Evolutionary conservation across 2,329 filamentous ascomycete genomes (phyloP).

Genomic region (Verticillium albo-atrum): DNA sequence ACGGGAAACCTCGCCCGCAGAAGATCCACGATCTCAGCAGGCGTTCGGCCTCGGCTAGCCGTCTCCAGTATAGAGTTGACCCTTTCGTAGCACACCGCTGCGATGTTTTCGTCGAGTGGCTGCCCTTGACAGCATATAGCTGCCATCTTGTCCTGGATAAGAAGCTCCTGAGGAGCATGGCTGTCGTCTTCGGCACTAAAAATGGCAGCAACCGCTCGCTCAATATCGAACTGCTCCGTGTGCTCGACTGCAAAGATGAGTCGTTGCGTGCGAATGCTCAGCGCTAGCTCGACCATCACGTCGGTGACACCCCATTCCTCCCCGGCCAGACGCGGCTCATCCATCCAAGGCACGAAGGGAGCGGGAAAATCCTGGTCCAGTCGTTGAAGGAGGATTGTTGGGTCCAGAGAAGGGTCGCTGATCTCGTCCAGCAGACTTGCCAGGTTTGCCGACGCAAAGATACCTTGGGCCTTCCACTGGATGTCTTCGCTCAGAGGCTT

Average conservation of each 20-base stretch:
- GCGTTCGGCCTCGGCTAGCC: background rate
- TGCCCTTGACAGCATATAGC: slow-evolving; percentile 2
- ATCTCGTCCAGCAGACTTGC: slow-evolving; percentile 24
- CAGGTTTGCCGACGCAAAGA: slow-evolving; percentile 28
- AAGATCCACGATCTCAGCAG: slow-evolving; percentile 4
- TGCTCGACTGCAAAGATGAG: slow-evolving; percentile 22
- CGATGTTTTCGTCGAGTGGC: background rate
- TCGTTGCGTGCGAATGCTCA: slow-evolving; percentile 31
- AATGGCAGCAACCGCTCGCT: background rate
- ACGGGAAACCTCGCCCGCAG: slow-evolving; percentile 4
- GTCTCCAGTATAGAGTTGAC: background rate
- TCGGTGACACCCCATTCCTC: slow-evolving; percentile 7
- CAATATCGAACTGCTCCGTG: slow-evolving; percentile 7
- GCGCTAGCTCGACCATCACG: slow-evolving; percentile 17
- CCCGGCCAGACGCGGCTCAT: slow-evolving; percentile 2
- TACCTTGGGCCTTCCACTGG: slow-evolving; percentile 1
- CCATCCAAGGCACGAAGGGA: slow-evolving; percentile 18
- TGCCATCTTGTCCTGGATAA: slow-evolving; percentile 14
- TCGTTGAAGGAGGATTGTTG: slow-evolving; percentile 20
- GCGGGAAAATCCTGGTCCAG: slow-evolving; percentile 25
- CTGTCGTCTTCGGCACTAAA: background rate
- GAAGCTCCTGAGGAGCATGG: slow-evolving; percentile 18
- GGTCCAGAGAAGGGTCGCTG: slow-evolving; percentile 3
- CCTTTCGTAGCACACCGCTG: background rate
- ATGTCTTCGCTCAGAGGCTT: background rate